Evolutionary conservation across 148 eudicot species (phyloP).

Genomic region (Fagopyrum tataricum): DNA sequence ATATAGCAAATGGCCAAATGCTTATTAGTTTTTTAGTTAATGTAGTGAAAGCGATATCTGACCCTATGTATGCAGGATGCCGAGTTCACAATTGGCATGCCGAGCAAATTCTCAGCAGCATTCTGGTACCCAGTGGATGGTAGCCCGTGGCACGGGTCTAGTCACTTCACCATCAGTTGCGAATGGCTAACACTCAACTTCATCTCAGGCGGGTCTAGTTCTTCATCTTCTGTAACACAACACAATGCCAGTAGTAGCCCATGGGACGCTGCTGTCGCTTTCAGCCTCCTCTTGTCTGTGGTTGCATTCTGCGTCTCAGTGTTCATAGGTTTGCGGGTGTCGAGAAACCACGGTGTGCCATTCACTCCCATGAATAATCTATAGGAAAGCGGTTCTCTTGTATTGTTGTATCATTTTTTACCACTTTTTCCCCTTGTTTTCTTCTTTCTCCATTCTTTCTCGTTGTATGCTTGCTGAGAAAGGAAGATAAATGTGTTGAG

Average conservation of each 20-base stretch:
- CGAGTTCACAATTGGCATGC: constrained; percentile 66
- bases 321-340: constrained; percentile 39
- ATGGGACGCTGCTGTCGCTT: constrained; percentile 63
- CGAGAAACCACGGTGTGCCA: constrained; percentile 24
- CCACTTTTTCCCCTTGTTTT: not conserved
- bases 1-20: not conserved
- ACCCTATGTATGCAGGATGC: constrained; percentile 41
- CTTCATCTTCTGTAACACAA: constrained; percentile 18
- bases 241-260: constrained; percentile 20
- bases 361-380: constrained; percentile 38
- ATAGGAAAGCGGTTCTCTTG: constrained; percentile 20
- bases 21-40: not conserved
- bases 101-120: constrained; percentile 76
- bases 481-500: not conserved
- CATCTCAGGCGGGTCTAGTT: constrained; percentile 24
- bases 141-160: constrained; percentile 69
- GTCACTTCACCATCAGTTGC: constrained; percentile 67
- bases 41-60: not conserved
- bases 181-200: constrained; percentile 70
- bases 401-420: not conserved
- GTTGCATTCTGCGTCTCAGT: constrained; percentile 57
- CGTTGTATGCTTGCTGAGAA: not conserved
- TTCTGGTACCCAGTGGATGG: constrained; percentile 86
- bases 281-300: constrained; percentile 60
- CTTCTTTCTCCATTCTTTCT: constrained; percentile 5